These are phyloP conservation scores for Cryptococcus neoformans DNA, from an alignment of 1,284 basidiomycete genomes.

Conservation along the genomic window DNA sequence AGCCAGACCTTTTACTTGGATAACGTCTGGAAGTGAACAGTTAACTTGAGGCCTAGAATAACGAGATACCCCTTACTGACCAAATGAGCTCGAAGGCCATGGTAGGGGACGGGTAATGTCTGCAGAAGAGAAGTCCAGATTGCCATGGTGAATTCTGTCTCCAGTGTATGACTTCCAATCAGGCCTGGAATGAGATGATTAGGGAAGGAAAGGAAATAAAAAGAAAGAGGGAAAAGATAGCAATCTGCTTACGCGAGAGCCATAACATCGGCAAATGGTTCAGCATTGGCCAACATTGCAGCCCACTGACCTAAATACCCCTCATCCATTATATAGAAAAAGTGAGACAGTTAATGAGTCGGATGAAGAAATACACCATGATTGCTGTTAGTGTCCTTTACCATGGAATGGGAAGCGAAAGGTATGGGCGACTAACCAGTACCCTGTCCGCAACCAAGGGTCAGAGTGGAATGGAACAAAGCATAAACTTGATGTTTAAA, in stretches of 20 bases:
- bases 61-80: constrained; percentile 11
- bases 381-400: neutral
- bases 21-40: constrained; percentile 29
- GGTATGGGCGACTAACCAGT: constrained; percentile 20
- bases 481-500: neutral
- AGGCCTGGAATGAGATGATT: constrained; percentile 13
- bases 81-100: constrained; percentile 25
- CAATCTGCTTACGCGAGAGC: constrained; percentile 34
- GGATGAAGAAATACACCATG: neutral
- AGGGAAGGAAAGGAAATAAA: too few species aligned
- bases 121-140: constrained; percentile 37
- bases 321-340: too few species aligned
- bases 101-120: constrained; percentile 31
- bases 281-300: constrained; percentile 20
- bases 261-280: constrained; percentile 35
- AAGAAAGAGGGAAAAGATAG: too few species aligned
- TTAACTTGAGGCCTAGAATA: neutral
- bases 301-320: constrained; percentile 28
- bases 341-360: neutral
- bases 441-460: constrained; percentile 13
- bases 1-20: constrained; percentile 41
- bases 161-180: constrained; percentile 26
- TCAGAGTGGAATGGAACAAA: neutral
- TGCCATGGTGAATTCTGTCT: constrained; percentile 25
- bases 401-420: neutral